phyloP scores from a whole-genome alignment of 192 early-diverging fungal genomes.

The Cladochytrium replicatum region DNA sequence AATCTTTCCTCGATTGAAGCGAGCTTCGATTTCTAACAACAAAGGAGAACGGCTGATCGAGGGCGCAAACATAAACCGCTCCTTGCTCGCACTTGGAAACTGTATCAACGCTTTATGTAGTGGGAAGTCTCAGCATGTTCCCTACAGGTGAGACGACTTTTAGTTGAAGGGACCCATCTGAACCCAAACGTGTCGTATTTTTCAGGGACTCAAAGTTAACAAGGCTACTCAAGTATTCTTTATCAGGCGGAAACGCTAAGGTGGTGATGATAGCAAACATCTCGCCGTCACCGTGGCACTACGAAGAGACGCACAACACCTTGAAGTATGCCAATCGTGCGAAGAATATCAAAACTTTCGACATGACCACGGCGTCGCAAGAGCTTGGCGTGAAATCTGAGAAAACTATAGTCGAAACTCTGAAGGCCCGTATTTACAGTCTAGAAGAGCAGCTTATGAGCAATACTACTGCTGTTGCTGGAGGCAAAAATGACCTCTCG shows the following conservation, averaged over 20 bases:
- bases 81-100: slow-evolving; percentile 63
- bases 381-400: no score
- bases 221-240: slow-evolving; percentile 50
- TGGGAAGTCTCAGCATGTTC: slow-evolving; percentile 44
- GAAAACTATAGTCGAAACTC: no score
- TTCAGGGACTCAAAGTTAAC: slow-evolving; percentile 72
- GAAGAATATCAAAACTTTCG: slow-evolving; percentile 53
- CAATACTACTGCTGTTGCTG: no score
- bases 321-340: slow-evolving; percentile 57
- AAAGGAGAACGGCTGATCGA: slow-evolving; percentile 53
- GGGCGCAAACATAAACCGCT: slow-evolving; percentile 69
- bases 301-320: slow-evolving; percentile 55
- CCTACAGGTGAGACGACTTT: slow-evolving; percentile 27
- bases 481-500: no score
- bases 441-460: no score
- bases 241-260: slow-evolving; percentile 52
- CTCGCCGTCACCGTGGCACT: slow-evolving; percentile 41
- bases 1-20: slow-evolving; percentile 12
- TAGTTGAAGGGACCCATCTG: not conserved
- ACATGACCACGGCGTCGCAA: no score
- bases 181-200: not conserved
- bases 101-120: slow-evolving; percentile 64
- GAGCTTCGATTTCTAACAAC: slow-evolving; percentile 41
- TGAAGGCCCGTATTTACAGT: no score
- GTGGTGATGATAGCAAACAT: slow-evolving; percentile 57